Conservation (phyloP, 305 asterid species). For the Withania somnifera region DNA sequence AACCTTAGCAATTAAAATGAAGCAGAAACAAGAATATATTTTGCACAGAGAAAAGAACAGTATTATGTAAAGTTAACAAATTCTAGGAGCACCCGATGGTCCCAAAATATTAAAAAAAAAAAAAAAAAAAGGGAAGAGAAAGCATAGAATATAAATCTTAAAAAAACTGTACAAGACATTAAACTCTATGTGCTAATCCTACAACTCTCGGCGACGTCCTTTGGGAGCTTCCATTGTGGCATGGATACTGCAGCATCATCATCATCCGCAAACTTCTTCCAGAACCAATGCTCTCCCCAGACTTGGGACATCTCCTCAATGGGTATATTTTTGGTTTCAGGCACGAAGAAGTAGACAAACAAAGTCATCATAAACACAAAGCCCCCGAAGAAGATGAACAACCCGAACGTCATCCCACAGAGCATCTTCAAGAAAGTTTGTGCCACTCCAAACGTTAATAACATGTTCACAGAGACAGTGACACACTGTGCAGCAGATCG, state of each 20-base stretch:
- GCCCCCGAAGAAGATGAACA: slow-evolving; percentile 28
- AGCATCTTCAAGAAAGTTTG: slow-evolving; percentile 28
- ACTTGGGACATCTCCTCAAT: slow-evolving; percentile 28
- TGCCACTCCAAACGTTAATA: slow-evolving; percentile 23
- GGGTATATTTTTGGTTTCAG: slow-evolving; percentile 27
- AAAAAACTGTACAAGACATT: neutral
- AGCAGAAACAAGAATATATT: too few relatives aligned
- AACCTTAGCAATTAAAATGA: too few relatives aligned
- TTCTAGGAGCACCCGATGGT: neutral
- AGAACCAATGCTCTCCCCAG: slow-evolving; percentile 27
- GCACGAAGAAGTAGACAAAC: slow-evolving; percentile 21
- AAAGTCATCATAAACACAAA: slow-evolving; percentile 24
- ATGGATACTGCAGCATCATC: neutral
- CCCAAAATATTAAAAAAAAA: too few relatives aligned
- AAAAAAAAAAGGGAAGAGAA: too few relatives aligned
- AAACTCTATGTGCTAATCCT: neutral
- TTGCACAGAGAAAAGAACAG: too few relatives aligned
- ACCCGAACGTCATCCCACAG: slow-evolving; percentile 24
- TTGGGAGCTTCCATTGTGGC: neutral
- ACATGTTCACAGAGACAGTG: slow-evolving; percentile 20
- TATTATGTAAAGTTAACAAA: neutral
- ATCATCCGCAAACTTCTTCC: slow-evolving; percentile 7
- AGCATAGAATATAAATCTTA: neutral
- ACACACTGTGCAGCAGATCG: slow-evolving; percentile 33
- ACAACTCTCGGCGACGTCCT: neutral